Conservation (phyloP, 2,329 filamentous ascomycete genomes). For the Neocatenulostroma microsporum region DNA sequence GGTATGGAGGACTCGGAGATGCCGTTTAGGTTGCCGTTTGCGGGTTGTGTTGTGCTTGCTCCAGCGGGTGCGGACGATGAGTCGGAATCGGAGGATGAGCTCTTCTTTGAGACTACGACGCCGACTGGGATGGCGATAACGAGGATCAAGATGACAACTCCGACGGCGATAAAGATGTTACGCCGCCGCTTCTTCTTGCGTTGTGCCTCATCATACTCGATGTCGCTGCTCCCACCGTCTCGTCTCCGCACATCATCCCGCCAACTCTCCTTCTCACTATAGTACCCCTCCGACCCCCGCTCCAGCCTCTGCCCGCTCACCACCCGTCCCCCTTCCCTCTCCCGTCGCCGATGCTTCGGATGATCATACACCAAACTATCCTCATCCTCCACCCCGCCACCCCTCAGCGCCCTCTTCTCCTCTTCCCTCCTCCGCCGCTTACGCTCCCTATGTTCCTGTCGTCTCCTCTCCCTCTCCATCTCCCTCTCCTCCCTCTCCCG, state of each 20-base stretch:
- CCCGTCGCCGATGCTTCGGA: constrained; percentile 20
- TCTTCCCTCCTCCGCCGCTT: constrained; percentile 40
- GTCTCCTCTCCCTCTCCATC: constrained; percentile 18
- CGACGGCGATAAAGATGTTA: constrained; percentile 38
- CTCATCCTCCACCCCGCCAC: constrained; percentile 20
- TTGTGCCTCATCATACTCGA: constrained; percentile 34
- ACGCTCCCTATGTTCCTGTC: constrained; percentile 26
- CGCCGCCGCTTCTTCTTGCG: constrained; percentile 47
- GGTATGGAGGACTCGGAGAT: constrained; percentile 39
- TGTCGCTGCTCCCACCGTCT: constrained; percentile 29
- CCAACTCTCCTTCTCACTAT: constrained; percentile 33
- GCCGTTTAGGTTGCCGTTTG: constrained; percentile 40
- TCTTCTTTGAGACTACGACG: constrained; percentile 40
- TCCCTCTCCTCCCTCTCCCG: constrained; percentile 33
- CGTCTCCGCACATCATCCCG: constrained; percentile 35
- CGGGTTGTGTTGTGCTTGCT: constrained; percentile 25
- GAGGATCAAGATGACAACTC: constrained; percentile 34
- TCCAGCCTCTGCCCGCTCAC: constrained; percentile 43
- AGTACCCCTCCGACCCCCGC: constrained; percentile 30
- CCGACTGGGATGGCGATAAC: constrained; percentile 42
- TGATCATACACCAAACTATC: constrained; percentile 19
- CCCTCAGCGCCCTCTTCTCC: constrained; percentile 27
- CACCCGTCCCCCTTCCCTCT: constrained; percentile 34
- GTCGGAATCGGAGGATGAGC: too few species aligned
- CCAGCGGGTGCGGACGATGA: constrained; percentile 17